A percentile compares a stretch with the other conserved stretches of the same genome.
These are phyloP conservation scores for Leccinum subatratum DNA, from an alignment of 1,284 basidiomycete genomes.

Conservation along the genomic window DNA sequence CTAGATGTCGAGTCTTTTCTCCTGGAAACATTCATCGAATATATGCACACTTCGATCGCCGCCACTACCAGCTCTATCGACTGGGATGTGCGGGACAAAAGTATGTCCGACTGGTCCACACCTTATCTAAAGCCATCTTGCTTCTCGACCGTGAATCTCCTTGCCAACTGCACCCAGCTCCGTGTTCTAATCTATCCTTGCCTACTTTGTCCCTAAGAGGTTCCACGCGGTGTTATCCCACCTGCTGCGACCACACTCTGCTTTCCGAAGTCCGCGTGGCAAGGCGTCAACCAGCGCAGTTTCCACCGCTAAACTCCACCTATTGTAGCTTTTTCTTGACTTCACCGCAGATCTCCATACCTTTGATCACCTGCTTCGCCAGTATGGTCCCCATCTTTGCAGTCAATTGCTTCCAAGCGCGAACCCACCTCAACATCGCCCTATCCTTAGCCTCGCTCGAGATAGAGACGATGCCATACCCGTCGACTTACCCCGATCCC, in stretches of 20 bases:
- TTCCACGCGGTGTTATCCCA: slow-evolving; percentile 5
- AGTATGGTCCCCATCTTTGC: slow-evolving; percentile 12
- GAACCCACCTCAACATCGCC: too few species aligned
- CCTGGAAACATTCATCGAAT: slow-evolving; percentile 20
- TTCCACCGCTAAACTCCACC: not conserved
- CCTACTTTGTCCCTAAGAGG: slow-evolving; percentile 12
- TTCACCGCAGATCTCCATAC: not conserved
- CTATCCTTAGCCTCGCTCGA: too few species aligned
- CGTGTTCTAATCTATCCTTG: slow-evolving; percentile 20
- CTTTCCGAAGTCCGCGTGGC: not conserved
- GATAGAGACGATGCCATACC: too few species aligned
- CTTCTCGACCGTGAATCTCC: slow-evolving; percentile 2
- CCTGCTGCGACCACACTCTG: slow-evolving; percentile 21
- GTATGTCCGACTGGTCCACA: slow-evolving; percentile 18
- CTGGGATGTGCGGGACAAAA: not conserved
- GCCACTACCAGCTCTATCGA: too few species aligned
- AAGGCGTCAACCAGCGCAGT: not conserved
- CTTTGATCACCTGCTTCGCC: slow-evolving; percentile 15
- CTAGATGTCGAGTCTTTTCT: slow-evolving; percentile 5
- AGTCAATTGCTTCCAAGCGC: too few species aligned
- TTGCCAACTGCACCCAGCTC: slow-evolving; percentile 18
- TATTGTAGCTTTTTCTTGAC: slow-evolving; percentile 18
- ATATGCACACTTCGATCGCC: slow-evolving; percentile 28
- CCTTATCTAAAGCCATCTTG: not conserved
- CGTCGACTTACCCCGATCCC: too few species aligned